Base-by-base conservation (phyloP, 768 basidiomycete species). In the Amanita pseudoporphyria region DNA sequence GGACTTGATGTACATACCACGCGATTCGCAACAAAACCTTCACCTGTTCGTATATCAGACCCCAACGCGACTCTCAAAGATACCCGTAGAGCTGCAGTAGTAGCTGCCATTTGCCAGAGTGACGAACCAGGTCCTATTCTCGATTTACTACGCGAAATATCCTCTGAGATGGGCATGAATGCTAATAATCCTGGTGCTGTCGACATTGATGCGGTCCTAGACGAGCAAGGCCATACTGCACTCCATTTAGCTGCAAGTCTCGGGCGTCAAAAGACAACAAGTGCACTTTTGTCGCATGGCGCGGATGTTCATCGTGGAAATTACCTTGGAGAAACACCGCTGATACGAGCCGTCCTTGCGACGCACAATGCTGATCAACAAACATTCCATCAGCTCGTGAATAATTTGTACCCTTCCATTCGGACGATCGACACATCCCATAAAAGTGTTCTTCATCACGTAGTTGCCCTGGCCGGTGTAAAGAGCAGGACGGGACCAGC, bases 171-270 rank as follows among this genome's bases (percentile, higher is more conserved):
- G 10, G 55, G 64, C 62, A 73, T 65, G 43, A 61, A 56, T 24
- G 59, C 59, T 22, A 58, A 58, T 19, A 49, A 59, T 30, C 56
- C 58, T 7, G 55, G 57, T 12, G 52, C 58, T n/a, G 55, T 72
- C 32, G 89, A 93, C 52, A 68, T 90, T 42, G 87, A 98, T 60
- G 73, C 77, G n/a, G 73, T 95, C 36, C 76, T 99, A 36, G 96
- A 99, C 58, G 90, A 96, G 55, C 86, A 92, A 58, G 90, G 91
- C 0, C 96, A 99, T 63, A 91, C 93, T 0, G 86, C 94, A 9
- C 72, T 99, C 12, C 96, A 99, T 62, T 77, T 97, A 53, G 94
- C 96, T 1, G 83, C 92, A 5, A 88, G 92, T 38, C 72, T 97
- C 44, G 88, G 83, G 0, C 77, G 88, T 18, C 73, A 79, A 43